phyloP scores from a whole-genome alignment of 1,139 yeast species.

The Yamadazyma mexicana region DNA sequence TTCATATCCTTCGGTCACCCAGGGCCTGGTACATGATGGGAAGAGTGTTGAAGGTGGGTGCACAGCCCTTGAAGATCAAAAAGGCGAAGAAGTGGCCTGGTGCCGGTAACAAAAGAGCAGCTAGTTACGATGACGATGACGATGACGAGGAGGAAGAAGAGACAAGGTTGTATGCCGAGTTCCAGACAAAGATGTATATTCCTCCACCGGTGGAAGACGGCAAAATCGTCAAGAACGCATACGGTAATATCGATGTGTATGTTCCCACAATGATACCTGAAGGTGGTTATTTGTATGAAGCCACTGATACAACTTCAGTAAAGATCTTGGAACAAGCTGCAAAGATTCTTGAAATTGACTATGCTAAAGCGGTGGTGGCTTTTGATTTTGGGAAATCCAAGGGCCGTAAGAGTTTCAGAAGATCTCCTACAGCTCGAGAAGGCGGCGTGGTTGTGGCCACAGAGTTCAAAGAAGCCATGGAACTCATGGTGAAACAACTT shows the following conservation, averaged over 20 bases:
- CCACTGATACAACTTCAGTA: conserved; percentile 28
- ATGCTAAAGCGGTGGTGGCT: conserved; percentile 84
- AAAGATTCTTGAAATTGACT: conserved; percentile 65
- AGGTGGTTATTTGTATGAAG: conserved; percentile 57
- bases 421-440: conserved; percentile 60
- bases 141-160: conserved; percentile 52
- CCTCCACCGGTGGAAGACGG: conserved; percentile 73
- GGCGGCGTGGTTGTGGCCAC: conserved; percentile 76
- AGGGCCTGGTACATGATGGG: conserved; percentile 89
- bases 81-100: conserved; percentile 7
- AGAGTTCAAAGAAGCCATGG: conserved; percentile 67
- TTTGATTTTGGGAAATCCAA: conserved; percentile 58
- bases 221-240: conserved; percentile 68
- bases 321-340: conserved; percentile 70
- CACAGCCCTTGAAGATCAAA: conserved; percentile 57
- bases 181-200: conserved; percentile 68
- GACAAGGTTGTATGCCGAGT: conserved; percentile 64
- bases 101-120: conserved; percentile 13
- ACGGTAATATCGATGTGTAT: conserved; percentile 81
- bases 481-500: conserved; percentile 54
- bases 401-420: conserved; percentile 20
- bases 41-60: conserved; percentile 69
- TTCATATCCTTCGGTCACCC: conserved; percentile 65
- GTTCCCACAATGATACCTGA: conserved; percentile 78
- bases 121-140: conserved; percentile 43